Evolutionary conservation across 2,329 filamentous ascomycete genomes (phyloP).

Genomic region (Ascochyta rabiei): DNA sequence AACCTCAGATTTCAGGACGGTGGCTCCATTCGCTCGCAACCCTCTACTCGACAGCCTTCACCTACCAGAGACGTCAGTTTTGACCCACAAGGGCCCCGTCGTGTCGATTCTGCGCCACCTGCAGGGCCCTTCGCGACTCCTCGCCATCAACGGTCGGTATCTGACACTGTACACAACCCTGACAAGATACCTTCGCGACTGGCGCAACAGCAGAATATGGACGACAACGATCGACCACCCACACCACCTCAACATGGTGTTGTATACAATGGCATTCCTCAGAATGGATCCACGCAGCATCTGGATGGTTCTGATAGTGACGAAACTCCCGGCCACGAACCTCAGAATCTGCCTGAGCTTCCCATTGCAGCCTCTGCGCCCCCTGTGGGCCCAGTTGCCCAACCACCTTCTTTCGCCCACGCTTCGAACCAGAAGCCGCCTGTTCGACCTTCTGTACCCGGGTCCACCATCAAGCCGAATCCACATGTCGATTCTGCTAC

Average conservation of each 20-base stretch:
- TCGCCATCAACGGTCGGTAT: constrained; percentile 57
- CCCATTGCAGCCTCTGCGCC: constrained; percentile 45
- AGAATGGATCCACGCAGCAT: constrained; percentile 29
- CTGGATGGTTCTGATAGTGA: constrained; percentile 40
- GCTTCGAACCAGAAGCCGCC: constrained; percentile 72
- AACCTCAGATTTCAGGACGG: constrained; percentile 53
- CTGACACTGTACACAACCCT: constrained; percentile 53
- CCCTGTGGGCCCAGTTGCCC: constrained; percentile 75
- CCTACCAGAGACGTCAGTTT: constrained; percentile 44
- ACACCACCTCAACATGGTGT: constrained; percentile 50
- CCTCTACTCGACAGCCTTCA: constrained; percentile 53
- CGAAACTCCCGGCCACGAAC: constrained; percentile 37
- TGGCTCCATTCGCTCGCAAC: constrained; percentile 51
- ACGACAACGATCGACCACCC: constrained; percentile 45
- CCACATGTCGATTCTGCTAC: constrained; percentile 84
- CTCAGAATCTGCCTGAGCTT: constrained; percentile 39
- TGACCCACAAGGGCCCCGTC: constrained; percentile 39
- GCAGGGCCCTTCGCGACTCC: constrained; percentile 31
- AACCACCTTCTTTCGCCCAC: constrained; percentile 81
- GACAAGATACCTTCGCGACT: constrained; percentile 49
- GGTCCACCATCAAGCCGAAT: constrained; percentile 75
- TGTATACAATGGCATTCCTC: constrained; percentile 17
- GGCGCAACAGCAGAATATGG: constrained; percentile 42
- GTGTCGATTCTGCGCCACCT: constrained; percentile 53
- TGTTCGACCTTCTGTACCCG: constrained; percentile 73